Base-by-base conservation (phyloP, 306 rosid genomes). In the Castanopsis chinensis region DNA sequence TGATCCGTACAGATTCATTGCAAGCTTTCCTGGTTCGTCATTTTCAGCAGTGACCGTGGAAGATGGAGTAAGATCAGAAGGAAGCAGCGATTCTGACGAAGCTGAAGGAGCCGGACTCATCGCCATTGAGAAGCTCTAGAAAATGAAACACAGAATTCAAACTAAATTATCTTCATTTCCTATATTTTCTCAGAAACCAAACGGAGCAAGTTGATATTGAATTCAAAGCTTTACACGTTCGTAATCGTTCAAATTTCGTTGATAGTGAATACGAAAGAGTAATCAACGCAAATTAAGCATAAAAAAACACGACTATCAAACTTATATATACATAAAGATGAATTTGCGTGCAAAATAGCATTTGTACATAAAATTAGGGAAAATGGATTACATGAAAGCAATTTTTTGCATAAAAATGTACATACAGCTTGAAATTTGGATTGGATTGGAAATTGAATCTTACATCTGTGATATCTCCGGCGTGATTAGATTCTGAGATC, bases 91-190 rank as follows among this genome's bases (percentile, higher is more conserved):
- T 65, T 65, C 51, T 30, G 49, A 25, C 35, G 71, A 32, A 65
- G 23, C 23, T 41, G 11, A 59, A 51, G 61, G 75, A 19, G 86
- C 83, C 49, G 25, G 71, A 33, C 35, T 32, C 49, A 4, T 76
- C 45, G 45, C 0, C 45, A 41, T 41, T 41, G 45, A 41, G 45
- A 41, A 83, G 64, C 57, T 75, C 86, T 79, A 83, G 74, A 61
- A 70, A 72, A 49, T 41, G 41, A 72, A 30, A 72, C 23, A 71
- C 20, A n/a, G 11, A 5, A 75, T 11, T 56, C 17, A 75, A 60
- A 60, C 35, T 21, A 37, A 20, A 45, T 21, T 4, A 43, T 43
- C 37, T 73, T 28, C 4, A 55, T 3, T 56, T 18, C 49, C 54
- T 54, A 11, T 4, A 2, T 56, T 33, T 73, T 55, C 53, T 73